Conservation (phyloP, 2,329 filamentous ascomycete genomes). For the Aureobasidium lini region DNA sequence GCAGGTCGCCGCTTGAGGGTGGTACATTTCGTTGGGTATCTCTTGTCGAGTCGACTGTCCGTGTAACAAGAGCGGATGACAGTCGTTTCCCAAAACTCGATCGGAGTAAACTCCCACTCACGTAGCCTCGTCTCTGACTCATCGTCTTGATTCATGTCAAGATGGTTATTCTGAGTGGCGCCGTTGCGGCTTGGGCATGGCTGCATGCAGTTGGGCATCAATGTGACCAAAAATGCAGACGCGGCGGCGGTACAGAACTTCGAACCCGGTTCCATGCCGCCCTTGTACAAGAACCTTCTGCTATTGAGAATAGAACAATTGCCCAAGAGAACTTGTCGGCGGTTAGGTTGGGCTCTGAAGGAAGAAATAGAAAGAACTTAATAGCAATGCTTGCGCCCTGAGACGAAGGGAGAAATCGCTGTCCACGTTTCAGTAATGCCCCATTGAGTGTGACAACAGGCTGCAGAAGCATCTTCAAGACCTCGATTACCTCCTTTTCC, state of each 20-base stretch:
- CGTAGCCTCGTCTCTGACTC: not conserved
- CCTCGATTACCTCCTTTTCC: not conserved
- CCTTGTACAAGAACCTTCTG: not conserved
- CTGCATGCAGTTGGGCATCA: not conserved
- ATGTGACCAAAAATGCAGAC: not conserved
- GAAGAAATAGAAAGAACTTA: not conserved
- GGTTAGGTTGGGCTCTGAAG: not conserved
- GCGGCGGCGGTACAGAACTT: not conserved
- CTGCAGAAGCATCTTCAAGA: not conserved
- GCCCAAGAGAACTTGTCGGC: not conserved
- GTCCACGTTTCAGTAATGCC: not conserved
- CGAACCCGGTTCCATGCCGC: not conserved
- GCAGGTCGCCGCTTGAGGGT: constrained; percentile 1
- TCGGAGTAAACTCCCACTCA: not conserved
- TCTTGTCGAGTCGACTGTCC: not conserved
- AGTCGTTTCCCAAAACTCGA: not conserved
- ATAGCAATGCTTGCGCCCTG: not conserved
- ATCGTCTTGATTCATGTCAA: not conserved
- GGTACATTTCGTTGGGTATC: not conserved
- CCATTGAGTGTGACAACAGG: not conserved
- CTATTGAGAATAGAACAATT: not conserved
- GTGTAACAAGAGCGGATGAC: not conserved
- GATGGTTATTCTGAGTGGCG: not conserved
- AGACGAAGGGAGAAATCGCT: not conserved
- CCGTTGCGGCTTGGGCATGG: not conserved